phyloP scores from a whole-genome alignment of 352 stramenopile genomes.

The Pythium chondricola region DNA sequence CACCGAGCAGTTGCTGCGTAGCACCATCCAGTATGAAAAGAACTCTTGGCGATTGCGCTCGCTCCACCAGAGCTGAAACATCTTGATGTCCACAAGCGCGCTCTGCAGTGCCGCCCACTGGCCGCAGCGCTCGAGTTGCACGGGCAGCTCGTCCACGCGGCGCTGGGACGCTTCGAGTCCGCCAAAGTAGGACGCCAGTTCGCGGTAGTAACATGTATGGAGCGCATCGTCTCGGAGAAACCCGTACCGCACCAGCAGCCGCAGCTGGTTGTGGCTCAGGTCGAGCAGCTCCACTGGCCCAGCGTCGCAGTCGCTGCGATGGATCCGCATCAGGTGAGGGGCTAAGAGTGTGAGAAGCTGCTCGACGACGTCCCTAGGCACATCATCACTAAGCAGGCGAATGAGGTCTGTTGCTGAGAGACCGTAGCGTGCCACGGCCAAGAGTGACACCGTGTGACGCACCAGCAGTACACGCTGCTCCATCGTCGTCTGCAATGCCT shows the following conservation, averaged over 20 bases:
- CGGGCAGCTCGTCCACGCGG: constrained; percentile 70
- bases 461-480: constrained; percentile 68
- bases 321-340: constrained; percentile 73
- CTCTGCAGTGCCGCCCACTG: constrained; percentile 63
- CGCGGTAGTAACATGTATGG: constrained; percentile 62
- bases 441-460: constrained; percentile 64
- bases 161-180: constrained; percentile 61
- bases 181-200: constrained; percentile 72
- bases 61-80: constrained; percentile 83
- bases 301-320: constrained; percentile 38
- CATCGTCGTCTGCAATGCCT: constrained; percentile 39
- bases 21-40: constrained; percentile 72
- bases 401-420: constrained; percentile 58
- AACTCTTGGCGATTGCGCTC: constrained; percentile 76
- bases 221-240: constrained; percentile 64
- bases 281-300: constrained; percentile 50
- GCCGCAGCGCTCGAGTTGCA: constrained; percentile 69
- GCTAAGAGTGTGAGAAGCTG: constrained; percentile 42
- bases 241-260: constrained; percentile 61
- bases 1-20: constrained; percentile 51
- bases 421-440: constrained; percentile 62
- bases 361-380: constrained; percentile 32
- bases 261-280: constrained; percentile 72
- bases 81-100: constrained; percentile 77
- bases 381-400: constrained; percentile 44